phyloP scores from a whole-genome alignment of 257 asterid genomes.

The Vinca minor region DNA sequence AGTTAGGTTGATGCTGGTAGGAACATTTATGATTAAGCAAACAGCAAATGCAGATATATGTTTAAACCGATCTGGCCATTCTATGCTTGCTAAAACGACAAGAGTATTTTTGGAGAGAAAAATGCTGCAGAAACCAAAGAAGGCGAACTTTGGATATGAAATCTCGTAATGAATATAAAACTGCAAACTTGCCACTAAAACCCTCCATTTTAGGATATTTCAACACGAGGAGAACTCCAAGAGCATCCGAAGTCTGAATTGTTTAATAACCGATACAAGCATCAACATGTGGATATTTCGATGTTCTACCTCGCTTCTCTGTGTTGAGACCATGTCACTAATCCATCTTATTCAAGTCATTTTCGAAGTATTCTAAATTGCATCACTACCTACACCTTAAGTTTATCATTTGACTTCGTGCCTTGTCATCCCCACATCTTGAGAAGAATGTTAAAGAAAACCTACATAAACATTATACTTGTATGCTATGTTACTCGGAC shows the following conservation, averaged over 20 bases:
- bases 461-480: neutral
- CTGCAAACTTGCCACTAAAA: neutral
- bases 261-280: neutral
- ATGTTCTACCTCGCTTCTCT: neutral
- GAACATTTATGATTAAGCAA: neutral
- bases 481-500: too few relatives aligned
- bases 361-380: neutral
- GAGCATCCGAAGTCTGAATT: neutral
- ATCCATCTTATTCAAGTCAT: neutral
- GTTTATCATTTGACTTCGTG: neutral
- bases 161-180: neutral
- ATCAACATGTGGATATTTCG: neutral
- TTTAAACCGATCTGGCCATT: too few relatives aligned
- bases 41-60: neutral
- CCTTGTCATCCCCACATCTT: neutral
- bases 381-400: neutral
- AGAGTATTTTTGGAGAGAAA: neutral
- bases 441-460: neutral
- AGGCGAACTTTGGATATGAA: neutral
- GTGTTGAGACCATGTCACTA: neutral
- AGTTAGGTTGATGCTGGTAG: neutral
- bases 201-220: neutral
- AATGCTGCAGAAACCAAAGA: neutral
- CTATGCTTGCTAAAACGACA: neutral
- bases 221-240: conserved; percentile 1